Base-by-base conservation (phyloP, 306 rosid species). In the Astragalus glycyphyllos region DNA sequence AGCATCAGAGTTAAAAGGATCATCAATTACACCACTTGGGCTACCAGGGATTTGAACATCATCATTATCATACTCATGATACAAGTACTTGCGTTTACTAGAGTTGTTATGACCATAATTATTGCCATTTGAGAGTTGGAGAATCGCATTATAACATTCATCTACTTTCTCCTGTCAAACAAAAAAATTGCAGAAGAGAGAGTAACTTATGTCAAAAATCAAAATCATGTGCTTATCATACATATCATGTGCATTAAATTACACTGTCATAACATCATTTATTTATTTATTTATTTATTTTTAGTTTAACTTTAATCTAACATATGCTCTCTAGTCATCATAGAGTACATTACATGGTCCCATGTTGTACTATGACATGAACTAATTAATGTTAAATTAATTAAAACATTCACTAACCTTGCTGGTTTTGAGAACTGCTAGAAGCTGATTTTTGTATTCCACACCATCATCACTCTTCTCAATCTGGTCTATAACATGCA, bases 1-100 rank as follows among this genome's bases (percentile, higher is more conserved):
- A 77, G 88, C 86, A 60, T 88, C 89, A 45, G 81, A 85, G 79
- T 86, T 79, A 75, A 87, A 86, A 41, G 69, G 65, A 42, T 71
- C 68, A 12, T 94, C 99, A 14, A 89, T 79, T 47, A 91, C 86
- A 42, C 96, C 97, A 76, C 84, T 87, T 62, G 97, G 97, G 76
- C 99, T 91, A 0, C 83, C 77, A 6, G 85, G 96, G 38, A 74
- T 76, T 80, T 78, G 31, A 26, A 26, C 11, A 40, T 7, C 8
- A 37, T 37, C 8, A 26, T 69, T 92, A 66, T 26, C 31, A 26
- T 26, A 26, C 0, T 26, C 31, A 26, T 26, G 4, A 26, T 3
- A 26, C 31, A 26, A 26, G 31, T 68, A 74, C 82, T 89, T 89
- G 49, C 96, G 84, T 68, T 88, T 93, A 11, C 9, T 57, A 7